Evolutionary conservation across 2,329 filamentous ascomycete genomes (phyloP).

Genomic region (Gaeumannomyces sp.): DNA sequence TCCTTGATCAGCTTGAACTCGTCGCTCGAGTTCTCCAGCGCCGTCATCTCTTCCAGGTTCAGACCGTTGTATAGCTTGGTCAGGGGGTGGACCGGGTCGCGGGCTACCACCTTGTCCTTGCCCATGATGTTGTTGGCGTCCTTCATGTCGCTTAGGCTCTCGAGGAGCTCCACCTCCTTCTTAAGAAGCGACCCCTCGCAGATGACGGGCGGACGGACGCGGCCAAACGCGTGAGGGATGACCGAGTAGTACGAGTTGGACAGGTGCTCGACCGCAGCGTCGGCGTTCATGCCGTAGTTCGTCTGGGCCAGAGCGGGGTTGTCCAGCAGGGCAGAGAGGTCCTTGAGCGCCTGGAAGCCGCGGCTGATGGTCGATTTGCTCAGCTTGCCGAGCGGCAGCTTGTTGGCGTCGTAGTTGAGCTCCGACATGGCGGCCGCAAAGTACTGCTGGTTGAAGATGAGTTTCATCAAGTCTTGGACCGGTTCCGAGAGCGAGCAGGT

Average conservation of each 20-base stretch:
- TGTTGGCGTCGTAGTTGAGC: conserved; percentile 67
- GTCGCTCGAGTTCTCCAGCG: conserved; percentile 47
- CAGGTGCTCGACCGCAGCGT: conserved; percentile 49
- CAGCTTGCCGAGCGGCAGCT: conserved; percentile 77
- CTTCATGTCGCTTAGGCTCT: conserved; percentile 81
- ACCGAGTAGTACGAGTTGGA: conserved; percentile 76
- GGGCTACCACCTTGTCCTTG: conserved; percentile 40
- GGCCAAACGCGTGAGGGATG: conserved; percentile 77
- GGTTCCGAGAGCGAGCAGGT: conserved; percentile 53
- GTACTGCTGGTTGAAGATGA: conserved; percentile 76
- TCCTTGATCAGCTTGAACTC: conserved; percentile 61
- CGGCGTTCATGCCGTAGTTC: conserved; percentile 32
- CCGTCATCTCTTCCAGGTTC: conserved; percentile 69
- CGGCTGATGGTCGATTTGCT: conserved; percentile 69
- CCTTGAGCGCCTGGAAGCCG: conserved; percentile 72
- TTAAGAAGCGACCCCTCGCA: conserved; percentile 52
- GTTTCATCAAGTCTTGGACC: conserved; percentile 63
- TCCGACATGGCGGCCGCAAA: conserved; percentile 61
- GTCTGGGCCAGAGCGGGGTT: conserved; percentile 39
- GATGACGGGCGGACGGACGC: conserved; percentile 66
- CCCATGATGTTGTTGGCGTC: conserved; percentile 74
- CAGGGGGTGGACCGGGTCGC: conserved; percentile 53
- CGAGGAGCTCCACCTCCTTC: conserved; percentile 71
- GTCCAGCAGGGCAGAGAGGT: conserved; percentile 62
- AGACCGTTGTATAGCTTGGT: conserved; percentile 69